A percentile compares a stretch with the other conserved stretches of the same genome.
These are phyloP conservation scores for Udeniomyces megalosporus DNA, from an alignment of 768 basidiomycete species.

Conservation along the genomic window DNA sequence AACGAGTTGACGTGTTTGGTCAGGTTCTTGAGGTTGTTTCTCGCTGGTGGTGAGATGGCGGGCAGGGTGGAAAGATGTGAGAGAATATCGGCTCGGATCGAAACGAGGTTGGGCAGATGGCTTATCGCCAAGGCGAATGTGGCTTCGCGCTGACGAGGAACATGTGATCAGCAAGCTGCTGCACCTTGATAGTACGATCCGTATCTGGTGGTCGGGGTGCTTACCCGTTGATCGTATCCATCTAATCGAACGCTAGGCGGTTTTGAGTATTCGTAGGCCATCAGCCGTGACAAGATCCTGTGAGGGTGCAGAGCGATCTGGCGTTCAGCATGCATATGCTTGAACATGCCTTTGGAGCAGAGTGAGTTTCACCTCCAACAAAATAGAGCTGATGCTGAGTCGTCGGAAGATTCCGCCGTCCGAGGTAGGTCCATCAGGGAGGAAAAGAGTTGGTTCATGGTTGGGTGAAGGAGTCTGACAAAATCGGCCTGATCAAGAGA, in stretches of 20 bases:
- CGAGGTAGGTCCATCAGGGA: background rate
- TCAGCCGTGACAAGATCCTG: conserved; percentile 5
- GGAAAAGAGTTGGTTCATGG: background rate
- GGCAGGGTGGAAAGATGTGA: background rate
- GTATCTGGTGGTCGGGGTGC: too few relatives aligned
- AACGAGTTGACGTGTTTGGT: background rate
- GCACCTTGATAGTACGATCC: too few relatives aligned
- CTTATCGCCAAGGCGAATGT: background rate
- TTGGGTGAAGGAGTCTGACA: background rate
- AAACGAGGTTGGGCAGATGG: background rate
- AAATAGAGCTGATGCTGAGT: background rate
- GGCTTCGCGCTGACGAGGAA: background rate
- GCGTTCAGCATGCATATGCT: background rate
- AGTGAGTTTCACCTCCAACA: conserved; percentile 5
- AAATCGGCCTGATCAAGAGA: background rate
- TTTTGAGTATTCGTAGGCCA: background rate
- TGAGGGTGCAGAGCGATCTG: background rate
- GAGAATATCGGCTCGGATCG: background rate
- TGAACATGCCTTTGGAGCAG: background rate
- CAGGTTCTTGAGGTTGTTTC: background rate
- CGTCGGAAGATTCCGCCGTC: background rate
- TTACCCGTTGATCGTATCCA: background rate
- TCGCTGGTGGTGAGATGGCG: background rate
- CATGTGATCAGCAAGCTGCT: too few relatives aligned
- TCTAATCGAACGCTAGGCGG: background rate